A percentile compares a stretch with the other conserved stretches of the same genome.
Conservation (phyloP, 208 protist species). For the Tritrichomonas foetus region DNA sequence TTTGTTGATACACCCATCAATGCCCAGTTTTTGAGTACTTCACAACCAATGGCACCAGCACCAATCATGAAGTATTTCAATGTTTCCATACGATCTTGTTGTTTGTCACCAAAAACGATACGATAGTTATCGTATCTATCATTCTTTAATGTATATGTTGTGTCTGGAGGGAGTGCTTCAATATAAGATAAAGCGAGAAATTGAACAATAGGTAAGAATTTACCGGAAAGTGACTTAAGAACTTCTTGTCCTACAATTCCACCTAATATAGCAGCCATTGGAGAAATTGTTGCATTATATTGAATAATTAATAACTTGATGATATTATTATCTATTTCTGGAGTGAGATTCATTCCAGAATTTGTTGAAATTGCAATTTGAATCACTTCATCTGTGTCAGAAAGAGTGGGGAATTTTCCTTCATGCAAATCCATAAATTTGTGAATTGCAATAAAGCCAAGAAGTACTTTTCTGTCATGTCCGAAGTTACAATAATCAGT, state of each 20-base stretch:
- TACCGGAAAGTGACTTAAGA: slow-evolving; percentile 63
- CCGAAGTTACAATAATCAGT: not conserved
- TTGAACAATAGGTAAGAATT: slow-evolving; percentile 65
- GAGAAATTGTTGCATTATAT: slow-evolving; percentile 41
- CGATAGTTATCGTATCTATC: slow-evolving; percentile 84
- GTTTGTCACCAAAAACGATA: slow-evolving; percentile 78
- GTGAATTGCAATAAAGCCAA: not conserved
- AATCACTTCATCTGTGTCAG: not conserved
- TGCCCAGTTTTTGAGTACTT: slow-evolving; percentile 95
- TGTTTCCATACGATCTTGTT: slow-evolving; percentile 72
- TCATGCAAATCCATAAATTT: too few relatives aligned
- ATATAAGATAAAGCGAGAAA: not conserved
- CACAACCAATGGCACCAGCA: slow-evolving; percentile 94
- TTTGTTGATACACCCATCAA: slow-evolving; percentile 80
- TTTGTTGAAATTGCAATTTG: not conserved
- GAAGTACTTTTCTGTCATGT: not conserved
- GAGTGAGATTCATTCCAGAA: not conserved
- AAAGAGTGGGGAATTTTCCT: not conserved
- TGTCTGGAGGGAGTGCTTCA: not conserved
- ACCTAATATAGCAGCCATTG: slow-evolving; percentile 59
- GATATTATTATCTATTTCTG: not conserved
- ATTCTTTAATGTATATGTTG: slow-evolving; percentile 32
- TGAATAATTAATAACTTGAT: not conserved
- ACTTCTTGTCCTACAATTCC: slow-evolving; percentile 66
- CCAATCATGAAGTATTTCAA: slow-evolving; percentile 80